Conservation (phyloP, 2,329 filamentous ascomycete species). For the Magnaporthiopsis poae region DNA sequence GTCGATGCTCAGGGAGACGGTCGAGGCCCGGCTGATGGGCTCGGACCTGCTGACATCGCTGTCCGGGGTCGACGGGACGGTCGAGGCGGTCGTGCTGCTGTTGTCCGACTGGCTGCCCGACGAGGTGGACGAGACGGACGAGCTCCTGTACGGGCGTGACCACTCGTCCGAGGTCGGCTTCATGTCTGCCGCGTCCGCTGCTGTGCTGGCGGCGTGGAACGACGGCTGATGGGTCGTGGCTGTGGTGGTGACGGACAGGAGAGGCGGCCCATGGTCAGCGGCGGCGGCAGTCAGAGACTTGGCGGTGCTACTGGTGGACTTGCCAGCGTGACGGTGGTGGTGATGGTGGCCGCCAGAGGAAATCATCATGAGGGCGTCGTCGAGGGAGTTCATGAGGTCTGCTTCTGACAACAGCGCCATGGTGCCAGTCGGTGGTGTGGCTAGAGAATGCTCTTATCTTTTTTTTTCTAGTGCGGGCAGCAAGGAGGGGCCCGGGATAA, state of each 20-base stretch:
- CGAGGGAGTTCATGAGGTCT: constrained; percentile 1
- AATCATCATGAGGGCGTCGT: not conserved
- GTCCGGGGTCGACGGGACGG: not conserved
- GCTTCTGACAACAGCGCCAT: not conserved
- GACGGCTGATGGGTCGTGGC: not conserved
- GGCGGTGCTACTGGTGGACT: not conserved
- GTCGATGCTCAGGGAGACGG: constrained; percentile 6
- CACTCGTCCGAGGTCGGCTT: not conserved
- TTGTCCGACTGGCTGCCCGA: constrained; percentile 4
- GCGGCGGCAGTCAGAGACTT: not conserved
- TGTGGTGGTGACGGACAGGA: no score
- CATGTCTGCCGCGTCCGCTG: not conserved
- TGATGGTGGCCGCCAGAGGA: not conserved
- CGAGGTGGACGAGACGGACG: constrained; percentile 13
- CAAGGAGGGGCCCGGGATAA: not conserved
- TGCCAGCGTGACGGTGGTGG: not conserved
- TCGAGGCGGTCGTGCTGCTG: constrained; percentile 5
- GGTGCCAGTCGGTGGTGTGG: not conserved
- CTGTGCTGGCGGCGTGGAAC: not conserved
- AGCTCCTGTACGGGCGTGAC: constrained; percentile 14
- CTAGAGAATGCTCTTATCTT: not conserved
- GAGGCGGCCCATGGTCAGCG: not conserved
- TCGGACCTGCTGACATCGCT: constrained; percentile 7
- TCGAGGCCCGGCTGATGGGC: constrained; percentile 9
- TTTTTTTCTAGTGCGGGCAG: not conserved